phyloP scores from a whole-genome alignment of 192 early-diverging fungal species.

The Mortierella alpina region DNA sequence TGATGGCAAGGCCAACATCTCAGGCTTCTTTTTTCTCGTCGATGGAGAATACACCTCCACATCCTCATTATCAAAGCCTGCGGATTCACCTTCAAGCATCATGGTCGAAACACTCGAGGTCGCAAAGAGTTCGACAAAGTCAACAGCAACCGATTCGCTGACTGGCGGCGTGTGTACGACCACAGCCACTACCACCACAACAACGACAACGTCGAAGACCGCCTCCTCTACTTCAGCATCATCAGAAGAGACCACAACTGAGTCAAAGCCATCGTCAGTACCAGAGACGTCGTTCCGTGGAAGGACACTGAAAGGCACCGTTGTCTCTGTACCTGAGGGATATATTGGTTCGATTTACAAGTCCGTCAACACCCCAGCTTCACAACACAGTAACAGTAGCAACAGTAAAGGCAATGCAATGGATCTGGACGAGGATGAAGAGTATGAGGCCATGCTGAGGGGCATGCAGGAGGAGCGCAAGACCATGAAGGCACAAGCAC shows the following conservation, averaged over 20 bases:
- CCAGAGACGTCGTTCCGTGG: slow-evolving; percentile 47
- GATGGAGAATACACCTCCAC: slow-evolving; percentile 30
- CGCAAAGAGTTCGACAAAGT: too few species aligned
- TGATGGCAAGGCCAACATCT: slow-evolving; percentile 44
- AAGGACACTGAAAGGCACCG: slow-evolving; percentile 39
- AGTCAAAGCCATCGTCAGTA: not conserved
- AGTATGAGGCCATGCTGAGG: slow-evolving; percentile 43
- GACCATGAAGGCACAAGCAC: slow-evolving; percentile 18
- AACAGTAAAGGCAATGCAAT: not conserved
- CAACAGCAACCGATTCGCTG: too few species aligned
- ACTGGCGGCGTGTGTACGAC: too few species aligned
- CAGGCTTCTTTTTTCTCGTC: slow-evolving; percentile 44
- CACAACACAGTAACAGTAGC: not conserved
- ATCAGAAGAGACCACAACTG: slow-evolving; percentile 3
- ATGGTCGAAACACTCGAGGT: too few species aligned
- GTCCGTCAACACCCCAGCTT: not conserved
- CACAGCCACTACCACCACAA: not conserved
- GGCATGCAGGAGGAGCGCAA: slow-evolving; percentile 48
- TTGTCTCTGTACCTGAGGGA: slow-evolving; percentile 24
- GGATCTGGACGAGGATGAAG: slow-evolving; percentile 29
- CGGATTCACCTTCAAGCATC: too few species aligned
- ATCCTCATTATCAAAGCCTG: too few species aligned
- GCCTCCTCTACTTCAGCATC: not conserved
- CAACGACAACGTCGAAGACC: not conserved
- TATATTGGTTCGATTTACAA: slow-evolving; percentile 38